Base-by-base conservation (phyloP, 371 early-diverging fungal species). In the Basidiobolus meristosporus region DNA sequence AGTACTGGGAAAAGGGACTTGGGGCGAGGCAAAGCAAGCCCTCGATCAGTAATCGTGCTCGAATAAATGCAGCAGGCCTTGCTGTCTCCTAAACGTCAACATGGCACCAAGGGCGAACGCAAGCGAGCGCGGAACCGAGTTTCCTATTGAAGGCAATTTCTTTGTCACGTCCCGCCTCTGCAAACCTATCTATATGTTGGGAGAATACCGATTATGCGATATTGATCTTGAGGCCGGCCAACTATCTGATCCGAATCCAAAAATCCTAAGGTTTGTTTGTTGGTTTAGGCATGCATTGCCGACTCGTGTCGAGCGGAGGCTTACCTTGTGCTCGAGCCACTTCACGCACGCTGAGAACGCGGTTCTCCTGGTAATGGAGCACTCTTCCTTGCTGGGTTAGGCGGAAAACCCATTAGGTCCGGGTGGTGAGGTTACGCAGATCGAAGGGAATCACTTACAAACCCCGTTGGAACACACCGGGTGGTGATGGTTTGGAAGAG, bases 121-220 rank as follows among this genome's bases (percentile, higher is more conserved):
- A 18, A 44, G 23, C 19, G 39, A 40, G 11, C 44, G 19, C 15
- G 48, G 48, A 18, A 48, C 48, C 12, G 43, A 26, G 31, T 48
- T 48, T n/a, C 42, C 47, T 11, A 40, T 32, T 10, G 10, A 41
- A n/a, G n/a, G n/a, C n/a, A n/a, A n/a, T n/a, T n/a, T n/a, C n/a
- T n/a, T n/a, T n/a, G n/a, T n/a, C n/a, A n/a, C n/a, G n/a, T n/a
- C n/a, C n/a, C n/a, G n/a, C n/a, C n/a, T n/a, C n/a, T n/a, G n/a
- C n/a, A n/a, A n/a, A n/a, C n/a, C n/a, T n/a, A n/a, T n/a, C n/a
- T n/a, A n/a, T n/a, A n/a, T n/a, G n/a, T n/a, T n/a, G n/a, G n/a
- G n/a, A n/a, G n/a, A 32, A 41, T 44, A 43, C 48, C 48, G 26
- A 50, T 29, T n/a, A 45, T n/a, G 29, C 42, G 41, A 18, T 42